Evolutionary conservation across 805 yeast species (phyloP).

Genomic region (Pichia ethanolica): DNA sequence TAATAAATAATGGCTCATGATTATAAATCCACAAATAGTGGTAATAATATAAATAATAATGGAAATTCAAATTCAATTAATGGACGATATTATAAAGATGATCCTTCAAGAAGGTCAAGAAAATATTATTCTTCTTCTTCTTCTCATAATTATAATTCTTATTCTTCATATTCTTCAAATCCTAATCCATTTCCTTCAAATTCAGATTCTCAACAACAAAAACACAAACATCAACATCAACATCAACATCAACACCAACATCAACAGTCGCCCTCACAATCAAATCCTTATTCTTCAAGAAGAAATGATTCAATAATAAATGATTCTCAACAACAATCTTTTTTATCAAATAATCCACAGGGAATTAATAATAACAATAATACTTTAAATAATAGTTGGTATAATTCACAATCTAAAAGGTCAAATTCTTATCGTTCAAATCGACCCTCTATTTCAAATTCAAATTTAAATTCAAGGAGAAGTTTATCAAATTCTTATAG

Average conservation of each 20-base stretch:
- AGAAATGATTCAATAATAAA: background rate
- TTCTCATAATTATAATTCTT: conserved; percentile 7
- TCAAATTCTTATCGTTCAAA: background rate
- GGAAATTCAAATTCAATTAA: too few species aligned
- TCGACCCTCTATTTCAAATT: conserved; percentile 6
- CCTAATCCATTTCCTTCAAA: conserved; percentile 27
- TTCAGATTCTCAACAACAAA: conserved; percentile 12
- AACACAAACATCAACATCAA: background rate
- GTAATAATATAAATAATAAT: background rate
- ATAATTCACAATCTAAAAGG: background rate
- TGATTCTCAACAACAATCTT: too few species aligned
- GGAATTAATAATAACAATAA: too few species aligned
- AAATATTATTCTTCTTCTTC: conserved; percentile 12
- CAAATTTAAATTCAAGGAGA: conserved; percentile 1
- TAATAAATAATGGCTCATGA: conserved; percentile 6
- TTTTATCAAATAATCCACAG: too few species aligned
- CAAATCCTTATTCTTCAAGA: conserved; percentile 8
- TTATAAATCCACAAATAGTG: background rate
- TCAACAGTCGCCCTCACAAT: background rate
- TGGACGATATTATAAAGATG: conserved; percentile 22
- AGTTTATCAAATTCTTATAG: background rate
- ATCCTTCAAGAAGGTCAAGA: conserved; percentile 16
- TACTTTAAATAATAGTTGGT: background rate
- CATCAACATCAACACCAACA: background rate
- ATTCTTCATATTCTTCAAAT: conserved; percentile 11